Percentiles rank a stretch among this genome's conserved stretches.
phyloP scores from a whole-genome alignment of 1,284 basidiomycete species.

The Tilletia caries region DNA sequence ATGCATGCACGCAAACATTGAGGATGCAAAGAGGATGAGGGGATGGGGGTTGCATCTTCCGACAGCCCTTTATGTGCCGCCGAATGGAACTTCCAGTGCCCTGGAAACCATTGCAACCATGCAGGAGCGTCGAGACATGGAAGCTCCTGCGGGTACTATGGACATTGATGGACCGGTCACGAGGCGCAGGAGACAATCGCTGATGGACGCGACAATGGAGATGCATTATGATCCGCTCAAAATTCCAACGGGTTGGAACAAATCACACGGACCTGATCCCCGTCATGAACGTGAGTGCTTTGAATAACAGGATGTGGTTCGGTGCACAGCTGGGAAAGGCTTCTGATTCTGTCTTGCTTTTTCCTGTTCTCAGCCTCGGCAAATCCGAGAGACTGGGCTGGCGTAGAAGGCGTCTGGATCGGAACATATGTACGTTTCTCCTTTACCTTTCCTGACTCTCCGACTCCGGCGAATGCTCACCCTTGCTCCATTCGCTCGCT shows the following conservation, averaged over 20 bases:
- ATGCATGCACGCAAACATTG: not conserved
- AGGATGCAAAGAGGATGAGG: not conserved
- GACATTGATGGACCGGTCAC: not conserved
- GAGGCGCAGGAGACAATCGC: not conserved
- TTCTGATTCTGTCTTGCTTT: not conserved
- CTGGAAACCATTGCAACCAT: not conserved
- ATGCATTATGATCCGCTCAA: not conserved
- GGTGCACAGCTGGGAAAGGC: no score
- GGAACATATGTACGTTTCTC: not conserved
- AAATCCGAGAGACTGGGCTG: slow-evolving; percentile 3
- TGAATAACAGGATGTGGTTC: no score
- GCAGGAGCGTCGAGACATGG: not conserved
- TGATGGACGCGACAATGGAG: not conserved
- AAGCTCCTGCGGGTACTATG: not conserved
- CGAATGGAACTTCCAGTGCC: not conserved
- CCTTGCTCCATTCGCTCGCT: no score
- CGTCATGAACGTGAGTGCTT: not conserved
- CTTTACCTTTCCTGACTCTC: no score
- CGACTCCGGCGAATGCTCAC: no score
- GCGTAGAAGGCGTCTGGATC: slow-evolving; percentile 6
- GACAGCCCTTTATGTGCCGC: not conserved
- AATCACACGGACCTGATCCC: slow-evolving; percentile 6
- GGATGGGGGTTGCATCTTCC: slow-evolving; percentile 2
- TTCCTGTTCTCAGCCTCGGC: not conserved
- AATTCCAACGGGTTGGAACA: slow-evolving; percentile 4